Percentiles rank a stretch among this genome's conserved stretches.
phyloP scores from a whole-genome alignment of 2,329 filamentous ascomycete genomes.

The Phoma sp. region DNA sequence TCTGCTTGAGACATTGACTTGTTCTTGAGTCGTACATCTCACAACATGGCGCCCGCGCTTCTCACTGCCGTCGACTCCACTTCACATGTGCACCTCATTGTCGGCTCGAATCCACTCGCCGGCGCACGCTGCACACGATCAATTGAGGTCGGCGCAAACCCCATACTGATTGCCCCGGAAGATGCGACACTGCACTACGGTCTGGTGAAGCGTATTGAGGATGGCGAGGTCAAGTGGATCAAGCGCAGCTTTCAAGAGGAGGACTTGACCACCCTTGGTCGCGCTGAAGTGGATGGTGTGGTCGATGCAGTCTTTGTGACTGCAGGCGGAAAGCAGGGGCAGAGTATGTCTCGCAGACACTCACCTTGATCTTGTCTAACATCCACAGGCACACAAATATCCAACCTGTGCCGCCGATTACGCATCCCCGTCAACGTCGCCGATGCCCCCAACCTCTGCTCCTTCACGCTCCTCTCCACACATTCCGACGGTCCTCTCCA shows the following conservation, averaged over 20 bases:
- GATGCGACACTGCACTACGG: constrained; percentile 67
- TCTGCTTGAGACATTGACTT: constrained; percentile 16
- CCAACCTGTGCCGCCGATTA: constrained; percentile 75
- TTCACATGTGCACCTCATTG: constrained; percentile 79
- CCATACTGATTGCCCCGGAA: constrained; percentile 78
- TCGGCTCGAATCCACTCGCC: constrained; percentile 89
- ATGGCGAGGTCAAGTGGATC: constrained; percentile 71
- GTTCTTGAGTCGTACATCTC: constrained; percentile 4
- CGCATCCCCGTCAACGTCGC: constrained; percentile 93
- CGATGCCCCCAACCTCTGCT: constrained; percentile 85
- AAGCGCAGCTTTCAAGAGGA: constrained; percentile 71
- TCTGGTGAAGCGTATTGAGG: constrained; percentile 70
- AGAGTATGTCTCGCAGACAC: constrained; percentile 48
- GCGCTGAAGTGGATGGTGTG: constrained; percentile 76
- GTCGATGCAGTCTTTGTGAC: constrained; percentile 96
- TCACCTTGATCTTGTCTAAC: constrained; percentile 14
- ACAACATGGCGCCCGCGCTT: constrained; percentile 61
- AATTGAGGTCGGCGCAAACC: constrained; percentile 79
- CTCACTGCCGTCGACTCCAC: constrained; percentile 76
- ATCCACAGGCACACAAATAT: constrained; percentile 68
- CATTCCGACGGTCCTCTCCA: constrained; percentile 91
- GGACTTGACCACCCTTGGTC: constrained; percentile 79
- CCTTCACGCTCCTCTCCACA: constrained; percentile 87
- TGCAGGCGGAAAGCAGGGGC: constrained; percentile 57
- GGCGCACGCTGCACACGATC: constrained; percentile 81